These are phyloP conservation scores for Nicotiana noctiflora DNA, from an alignment of 257 asterid species.

Conservation along the genomic window DNA sequence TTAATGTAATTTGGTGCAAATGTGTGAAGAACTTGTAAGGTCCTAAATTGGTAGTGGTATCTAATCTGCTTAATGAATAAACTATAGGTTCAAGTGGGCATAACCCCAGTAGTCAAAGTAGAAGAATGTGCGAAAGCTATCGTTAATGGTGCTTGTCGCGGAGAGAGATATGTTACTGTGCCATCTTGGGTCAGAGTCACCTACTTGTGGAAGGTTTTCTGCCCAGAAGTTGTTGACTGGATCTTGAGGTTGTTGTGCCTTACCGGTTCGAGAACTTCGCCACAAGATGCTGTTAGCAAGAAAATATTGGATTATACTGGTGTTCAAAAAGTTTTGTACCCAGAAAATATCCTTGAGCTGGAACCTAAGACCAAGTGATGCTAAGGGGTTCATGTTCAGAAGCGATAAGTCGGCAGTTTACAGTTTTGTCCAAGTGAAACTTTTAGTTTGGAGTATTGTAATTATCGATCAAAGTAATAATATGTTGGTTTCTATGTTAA, in stretches of 20 bases:
- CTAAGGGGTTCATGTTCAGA: neutral
- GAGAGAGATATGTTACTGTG: conserved; percentile 52
- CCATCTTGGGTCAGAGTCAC: conserved; percentile 47
- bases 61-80: neutral
- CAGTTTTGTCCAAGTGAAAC: neutral
- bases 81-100: conserved; percentile 42
- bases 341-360: conserved; percentile 20
- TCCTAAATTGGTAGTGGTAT: neutral
- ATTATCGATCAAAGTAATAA: neutral
- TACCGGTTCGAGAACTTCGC: conserved; percentile 18
- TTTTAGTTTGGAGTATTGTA: neutral
- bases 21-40: neutral
- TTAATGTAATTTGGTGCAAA: neutral
- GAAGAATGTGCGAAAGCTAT: conserved; percentile 49
- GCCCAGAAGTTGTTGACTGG: conserved; percentile 55
- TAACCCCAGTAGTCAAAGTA: conserved; percentile 31
- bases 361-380: neutral
- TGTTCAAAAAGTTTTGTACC: conserved; percentile 34
- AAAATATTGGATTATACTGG: conserved; percentile 37
- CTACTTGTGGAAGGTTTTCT: conserved; percentile 37
- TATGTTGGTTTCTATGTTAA: too few species aligned
- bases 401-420: neutral
- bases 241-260: conserved; percentile 26
- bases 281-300: conserved; percentile 31
- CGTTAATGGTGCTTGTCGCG: conserved; percentile 38